Percentiles rank a stretch among this genome's conserved stretches.
Conservation (phyloP, 164 flowering plant species). For the Protea cynaroides region DNA sequence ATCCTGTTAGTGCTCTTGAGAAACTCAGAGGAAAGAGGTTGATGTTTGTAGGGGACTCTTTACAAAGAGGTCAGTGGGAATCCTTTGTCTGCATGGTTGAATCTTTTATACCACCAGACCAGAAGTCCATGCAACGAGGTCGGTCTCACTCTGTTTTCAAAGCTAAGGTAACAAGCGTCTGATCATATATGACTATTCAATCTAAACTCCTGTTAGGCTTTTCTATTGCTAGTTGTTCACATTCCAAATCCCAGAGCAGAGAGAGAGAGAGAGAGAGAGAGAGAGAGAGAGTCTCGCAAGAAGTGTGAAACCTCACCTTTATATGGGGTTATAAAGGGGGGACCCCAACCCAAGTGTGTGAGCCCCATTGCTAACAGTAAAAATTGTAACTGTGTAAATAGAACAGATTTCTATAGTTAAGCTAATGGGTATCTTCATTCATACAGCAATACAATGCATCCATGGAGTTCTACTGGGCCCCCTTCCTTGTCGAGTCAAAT, state of each 20-base stretch:
- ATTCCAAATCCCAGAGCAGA: too few relatives aligned
- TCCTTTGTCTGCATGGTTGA: conserved; percentile 85
- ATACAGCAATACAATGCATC: conserved; percentile 41
- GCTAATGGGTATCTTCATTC: not conserved
- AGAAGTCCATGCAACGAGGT: conserved; percentile 57
- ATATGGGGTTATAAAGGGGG: too few relatives aligned
- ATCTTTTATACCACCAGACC: conserved; percentile 45
- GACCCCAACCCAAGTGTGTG: too few relatives aligned
- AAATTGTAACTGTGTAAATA: too few relatives aligned
- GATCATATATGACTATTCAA: too few relatives aligned
- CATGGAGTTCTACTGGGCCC: conserved; percentile 94
- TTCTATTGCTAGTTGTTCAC: too few relatives aligned
- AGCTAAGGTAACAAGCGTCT: conserved; percentile 44
- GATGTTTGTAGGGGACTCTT: conserved; percentile 88
- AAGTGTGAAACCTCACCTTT: too few relatives aligned
- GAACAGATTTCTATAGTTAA: not conserved
- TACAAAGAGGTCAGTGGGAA: conserved; percentile 83
- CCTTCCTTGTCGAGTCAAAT: conserved; percentile 76
- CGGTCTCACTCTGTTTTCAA: conserved; percentile 54
- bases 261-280: too few relatives aligned
- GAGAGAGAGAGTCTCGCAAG: too few relatives aligned
- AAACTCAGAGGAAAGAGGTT: conserved; percentile 79
- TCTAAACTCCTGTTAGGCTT: too few relatives aligned
- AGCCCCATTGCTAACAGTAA: too few relatives aligned
- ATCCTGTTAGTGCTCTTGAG: conserved; percentile 44